Evolutionary conservation across 768 basidiomycete genomes (phyloP), one percentile per base, ranked within the genome.

Genomic region (Baorangia bicolor): DNA sequence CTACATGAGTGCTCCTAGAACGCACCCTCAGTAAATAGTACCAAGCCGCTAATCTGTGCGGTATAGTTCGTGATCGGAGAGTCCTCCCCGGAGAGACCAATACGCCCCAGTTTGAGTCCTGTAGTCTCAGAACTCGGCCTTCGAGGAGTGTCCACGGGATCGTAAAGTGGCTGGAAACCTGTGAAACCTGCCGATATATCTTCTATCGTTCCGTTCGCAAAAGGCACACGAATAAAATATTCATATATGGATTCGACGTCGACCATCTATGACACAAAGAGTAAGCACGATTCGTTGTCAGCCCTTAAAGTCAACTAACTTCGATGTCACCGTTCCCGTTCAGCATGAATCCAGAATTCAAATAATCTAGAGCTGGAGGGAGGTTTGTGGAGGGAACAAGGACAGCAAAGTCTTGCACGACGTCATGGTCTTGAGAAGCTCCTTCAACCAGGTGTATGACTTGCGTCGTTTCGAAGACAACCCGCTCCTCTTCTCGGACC

Each of bases 401-500:
- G 20, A 67, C 21, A 14, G 39, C 23, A 47, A 67, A 65, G 7
- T 53, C 49, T 45, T 56, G 58, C 7, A 56, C 21, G 30, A 53
- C 28, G 12, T 54, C 46, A 18, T 28, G 46, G 31, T 23, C 33
- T 47, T 20, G 8, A 45, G n/a, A 28, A 28, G 42, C 14, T 21
- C 20, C 43, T 21, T 35, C 34, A 2, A 10, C 40, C 2, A 51
- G 16, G 8, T n/a, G 20, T n/a, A 59, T 40, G n/a, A n/a, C n/a
- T 20, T 60, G 45, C 16, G 43, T 52, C 1, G 54, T 56, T 39
- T 64, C 65, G 8, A 67, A 67, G 18, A 52, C 59, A 5, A 49
- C 2, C 12, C 59, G 43, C 16, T 66, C 65, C 31, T 67, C 65
- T 43, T 61, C 65, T 14, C 51, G 48, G 6, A 61, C 30, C 11